Conservation (phyloP, 2,329 filamentous ascomycete genomes). For the Exophiala calicioides region DNA sequence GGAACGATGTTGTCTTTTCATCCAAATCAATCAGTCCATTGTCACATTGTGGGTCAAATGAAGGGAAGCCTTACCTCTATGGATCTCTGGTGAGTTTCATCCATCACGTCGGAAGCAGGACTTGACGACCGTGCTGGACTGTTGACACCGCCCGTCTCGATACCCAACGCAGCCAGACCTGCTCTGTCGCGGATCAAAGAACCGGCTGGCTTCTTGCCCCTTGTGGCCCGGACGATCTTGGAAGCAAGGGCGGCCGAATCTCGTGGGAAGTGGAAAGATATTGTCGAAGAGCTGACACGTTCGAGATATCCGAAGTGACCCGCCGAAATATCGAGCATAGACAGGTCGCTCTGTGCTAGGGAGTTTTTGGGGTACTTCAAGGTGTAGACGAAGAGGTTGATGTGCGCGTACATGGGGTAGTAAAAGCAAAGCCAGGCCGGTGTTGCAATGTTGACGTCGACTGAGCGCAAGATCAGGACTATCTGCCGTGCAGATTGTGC, state of each 20-base stretch:
- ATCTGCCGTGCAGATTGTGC: slow-evolving; percentile 11
- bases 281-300: neutral
- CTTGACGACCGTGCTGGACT: too few relatives aligned
- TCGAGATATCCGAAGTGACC: slow-evolving; percentile 9
- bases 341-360: neutral
- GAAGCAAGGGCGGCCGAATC: slow-evolving; percentile 6
- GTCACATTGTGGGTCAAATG: too few relatives aligned
- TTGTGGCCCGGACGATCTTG: too few relatives aligned
- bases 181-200: too few relatives aligned
- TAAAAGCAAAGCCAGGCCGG: slow-evolving; percentile 8
- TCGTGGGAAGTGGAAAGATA: slow-evolving; percentile 6
- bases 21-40: too few relatives aligned
- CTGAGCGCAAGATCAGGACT: slow-evolving; percentile 2
- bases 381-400: slow-evolving; percentile 4
- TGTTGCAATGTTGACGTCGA: slow-evolving; percentile 2
- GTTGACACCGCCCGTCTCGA: too few relatives aligned
- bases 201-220: too few relatives aligned
- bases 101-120: too few relatives aligned
- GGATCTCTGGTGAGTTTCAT: too few relatives aligned
- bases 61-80: too few relatives aligned
- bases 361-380: slow-evolving; percentile 1
- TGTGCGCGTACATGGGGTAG: slow-evolving; percentile 11
- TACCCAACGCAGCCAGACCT: too few relatives aligned
- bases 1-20: too few relatives aligned
- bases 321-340: slow-evolving; percentile 8